Base-by-base conservation (phyloP, 2,329 filamentous ascomycete genomes). In the Botrytis hyacinthi region DNA sequence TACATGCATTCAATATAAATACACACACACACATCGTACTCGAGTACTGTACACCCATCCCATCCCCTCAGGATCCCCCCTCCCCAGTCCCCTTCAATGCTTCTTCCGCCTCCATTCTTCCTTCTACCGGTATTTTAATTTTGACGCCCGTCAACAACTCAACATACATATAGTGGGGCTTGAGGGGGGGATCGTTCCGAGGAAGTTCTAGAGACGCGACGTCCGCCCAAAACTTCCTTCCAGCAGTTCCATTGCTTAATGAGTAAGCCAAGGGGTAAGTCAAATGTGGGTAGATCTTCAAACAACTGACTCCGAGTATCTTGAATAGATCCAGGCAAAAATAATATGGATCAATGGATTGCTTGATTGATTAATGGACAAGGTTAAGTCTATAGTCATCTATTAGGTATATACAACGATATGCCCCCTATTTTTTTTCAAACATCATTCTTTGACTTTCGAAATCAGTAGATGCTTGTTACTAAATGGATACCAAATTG, bases 121-220 rank as follows among this genome's bases (percentile, higher is more conserved):
- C 35, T 61, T 61, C 59, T n/a, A 61, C 26, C 44, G 32, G 63
- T 67, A 51, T 51, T 29, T 51, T 37, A 51, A 20, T 40, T 51
- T 51, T 67, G 63, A 67, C 22, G 46, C 63, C 46, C 44, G 35
- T 29, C 51, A 57, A 57, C 32, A 14, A 67, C 63, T 37, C 26
- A 67, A 67, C 46, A n/a, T 51, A 51, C 51, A 32, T 57, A 18
- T 44, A 42, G 63, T 67, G 63, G 63, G 48, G 32, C 63, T 66
- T 10, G 12, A 44, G 44, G 32, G 48, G 14, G 63, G 63, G 32
- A 46, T 51, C 44, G 44, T 67, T 67, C 46, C 63, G 46, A 46
- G 48, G 44, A 67, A 67, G 63, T 51, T 67, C 63, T 67, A 51
- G 44, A 67, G 63, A 67, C 46, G 44, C 63, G 14, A 51, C 44